Evolutionary conservation across 2,329 filamentous ascomycete genomes (phyloP).

Genomic region (Colletotrichum somersetense): DNA sequence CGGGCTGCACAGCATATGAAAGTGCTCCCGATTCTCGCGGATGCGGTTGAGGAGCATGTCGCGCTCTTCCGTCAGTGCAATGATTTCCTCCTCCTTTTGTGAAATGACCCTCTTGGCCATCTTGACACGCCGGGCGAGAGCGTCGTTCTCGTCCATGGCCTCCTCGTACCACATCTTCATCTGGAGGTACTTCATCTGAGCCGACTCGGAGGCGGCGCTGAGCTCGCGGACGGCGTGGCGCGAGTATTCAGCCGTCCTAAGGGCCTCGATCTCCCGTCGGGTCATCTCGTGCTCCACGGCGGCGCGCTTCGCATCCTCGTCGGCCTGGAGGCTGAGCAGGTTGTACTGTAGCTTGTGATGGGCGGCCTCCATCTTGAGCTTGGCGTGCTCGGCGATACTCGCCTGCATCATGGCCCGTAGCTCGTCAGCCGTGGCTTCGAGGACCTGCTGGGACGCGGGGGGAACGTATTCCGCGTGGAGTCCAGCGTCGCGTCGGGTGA

Average conservation of each 20-base stretch:
- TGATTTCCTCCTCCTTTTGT: constrained; percentile 80
- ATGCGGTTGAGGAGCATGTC: constrained; percentile 85
- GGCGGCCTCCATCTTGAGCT: constrained; percentile 83
- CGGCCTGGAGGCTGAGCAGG: constrained; percentile 84
- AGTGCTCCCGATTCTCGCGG: constrained; percentile 88
- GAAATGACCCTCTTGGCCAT: constrained; percentile 84
- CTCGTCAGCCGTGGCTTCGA: constrained; percentile 66
- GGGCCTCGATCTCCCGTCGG: constrained; percentile 86
- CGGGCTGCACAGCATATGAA: constrained; percentile 82
- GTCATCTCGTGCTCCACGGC: constrained; percentile 93
- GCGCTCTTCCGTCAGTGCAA: constrained; percentile 79
- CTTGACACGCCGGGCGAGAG: constrained; percentile 73
- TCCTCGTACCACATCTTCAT: constrained; percentile 76
- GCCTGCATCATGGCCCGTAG: constrained; percentile 68
- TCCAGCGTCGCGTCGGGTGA: constrained; percentile 44
- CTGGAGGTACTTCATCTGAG: constrained; percentile 68
- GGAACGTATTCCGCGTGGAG: constrained; percentile 56
- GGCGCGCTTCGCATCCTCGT: constrained; percentile 86
- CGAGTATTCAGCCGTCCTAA: constrained; percentile 80
- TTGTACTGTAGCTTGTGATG: constrained; percentile 93
- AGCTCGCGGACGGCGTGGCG: constrained; percentile 70
- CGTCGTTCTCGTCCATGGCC: constrained; percentile 74
- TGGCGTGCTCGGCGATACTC: constrained; percentile 68
- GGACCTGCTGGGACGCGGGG: constrained; percentile 64
- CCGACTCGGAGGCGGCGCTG: constrained; percentile 64